A percentile compares a stretch with the other conserved stretches of the same genome.
Evolutionary conservation across 106 monocot genomes (phyloP).

Genomic region (Chionographis japonica): DNA sequence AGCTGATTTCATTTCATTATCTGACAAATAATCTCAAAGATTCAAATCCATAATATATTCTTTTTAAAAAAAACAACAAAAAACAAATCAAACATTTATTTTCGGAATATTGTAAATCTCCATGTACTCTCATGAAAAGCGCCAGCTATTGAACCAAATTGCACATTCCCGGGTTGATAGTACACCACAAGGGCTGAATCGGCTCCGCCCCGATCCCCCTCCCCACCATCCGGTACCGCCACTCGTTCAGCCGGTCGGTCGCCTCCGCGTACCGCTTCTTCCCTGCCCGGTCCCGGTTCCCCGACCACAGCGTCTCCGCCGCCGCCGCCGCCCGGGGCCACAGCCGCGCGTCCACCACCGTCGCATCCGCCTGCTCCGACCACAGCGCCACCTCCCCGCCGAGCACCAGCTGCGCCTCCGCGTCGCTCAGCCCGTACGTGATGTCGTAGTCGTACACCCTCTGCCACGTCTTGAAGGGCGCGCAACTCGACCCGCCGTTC

Average conservation of each 20-base stretch:
- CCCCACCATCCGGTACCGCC: slow-evolving; percentile 74
- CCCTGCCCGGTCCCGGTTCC: slow-evolving; percentile 54
- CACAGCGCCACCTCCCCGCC: slow-evolving; percentile 98
- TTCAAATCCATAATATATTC: no score
- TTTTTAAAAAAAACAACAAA: no score
- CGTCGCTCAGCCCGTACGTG: slow-evolving; percentile 52
- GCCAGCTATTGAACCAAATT: slow-evolving; percentile 42
- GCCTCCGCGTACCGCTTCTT: slow-evolving; percentile 74
- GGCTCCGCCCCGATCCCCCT: slow-evolving; percentile 78
- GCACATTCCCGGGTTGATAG: slow-evolving; percentile 61
- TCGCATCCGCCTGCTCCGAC: slow-evolving; percentile 79
- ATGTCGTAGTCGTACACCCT: slow-evolving; percentile 88
- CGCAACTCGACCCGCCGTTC: slow-evolving; percentile 86
- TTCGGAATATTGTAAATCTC: no score
- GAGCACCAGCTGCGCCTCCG: slow-evolving; percentile 61
- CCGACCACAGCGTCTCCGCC: slow-evolving; percentile 87
- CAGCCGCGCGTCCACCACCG: slow-evolving; percentile 60
- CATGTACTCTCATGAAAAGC: no score
- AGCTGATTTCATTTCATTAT: no score
- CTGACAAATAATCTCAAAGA: no score
- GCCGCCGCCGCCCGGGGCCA: slow-evolving; percentile 86
- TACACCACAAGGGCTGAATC: slow-evolving; percentile 89
- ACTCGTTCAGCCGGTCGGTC: slow-evolving; percentile 74
- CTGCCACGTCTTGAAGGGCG: slow-evolving; percentile 91
- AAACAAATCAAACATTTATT: no score